Conservation (phyloP, 2,329 filamentous ascomycete species). For the Berkeleyomyces basicola region DNA sequence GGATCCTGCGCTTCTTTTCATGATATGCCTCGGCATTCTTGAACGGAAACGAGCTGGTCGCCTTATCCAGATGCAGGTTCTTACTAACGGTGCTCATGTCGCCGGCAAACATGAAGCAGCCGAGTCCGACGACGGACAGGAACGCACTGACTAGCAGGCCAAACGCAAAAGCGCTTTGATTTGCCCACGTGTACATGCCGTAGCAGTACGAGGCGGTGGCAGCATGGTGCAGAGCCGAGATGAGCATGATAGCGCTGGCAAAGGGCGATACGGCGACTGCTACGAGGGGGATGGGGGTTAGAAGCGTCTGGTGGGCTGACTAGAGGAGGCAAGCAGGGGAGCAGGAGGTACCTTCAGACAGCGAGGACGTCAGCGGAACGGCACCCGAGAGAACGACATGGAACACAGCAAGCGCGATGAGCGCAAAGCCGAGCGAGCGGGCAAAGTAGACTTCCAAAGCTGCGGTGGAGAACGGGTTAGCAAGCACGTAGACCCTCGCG, state of each 20-base stretch:
- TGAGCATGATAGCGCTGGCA: conserved; percentile 46
- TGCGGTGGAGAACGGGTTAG: conserved; percentile 16
- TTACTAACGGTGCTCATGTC: conserved; percentile 24
- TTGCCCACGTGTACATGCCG: conserved; percentile 41
- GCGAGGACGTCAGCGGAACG: conserved; percentile 42
- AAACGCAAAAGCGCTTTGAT: conserved; percentile 41
- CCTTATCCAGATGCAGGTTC: conserved; percentile 24
- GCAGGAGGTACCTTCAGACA: conserved; percentile 22
- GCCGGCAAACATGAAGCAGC: conserved; percentile 24
- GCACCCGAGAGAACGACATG: conserved; percentile 54
- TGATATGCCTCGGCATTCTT: conserved; percentile 24
- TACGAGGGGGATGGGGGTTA: background rate
- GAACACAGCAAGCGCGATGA: conserved; percentile 46
- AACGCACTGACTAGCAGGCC: conserved; percentile 39
- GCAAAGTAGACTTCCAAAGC: conserved; percentile 58
- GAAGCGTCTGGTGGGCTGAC: background rate
- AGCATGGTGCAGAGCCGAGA: conserved; percentile 52
- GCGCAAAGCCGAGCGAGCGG: conserved; percentile 49
- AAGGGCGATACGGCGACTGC: conserved; percentile 35
- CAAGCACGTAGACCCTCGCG: background rate
- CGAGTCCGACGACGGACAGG: conserved; percentile 38
- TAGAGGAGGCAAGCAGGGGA: background rate
- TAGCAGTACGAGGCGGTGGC: conserved; percentile 50
- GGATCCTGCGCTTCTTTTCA: conserved; percentile 24
- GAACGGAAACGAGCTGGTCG: conserved; percentile 25